Base-by-base conservation (phyloP, 169 alveolate species). In the Sarcocystis neurona region DNA sequence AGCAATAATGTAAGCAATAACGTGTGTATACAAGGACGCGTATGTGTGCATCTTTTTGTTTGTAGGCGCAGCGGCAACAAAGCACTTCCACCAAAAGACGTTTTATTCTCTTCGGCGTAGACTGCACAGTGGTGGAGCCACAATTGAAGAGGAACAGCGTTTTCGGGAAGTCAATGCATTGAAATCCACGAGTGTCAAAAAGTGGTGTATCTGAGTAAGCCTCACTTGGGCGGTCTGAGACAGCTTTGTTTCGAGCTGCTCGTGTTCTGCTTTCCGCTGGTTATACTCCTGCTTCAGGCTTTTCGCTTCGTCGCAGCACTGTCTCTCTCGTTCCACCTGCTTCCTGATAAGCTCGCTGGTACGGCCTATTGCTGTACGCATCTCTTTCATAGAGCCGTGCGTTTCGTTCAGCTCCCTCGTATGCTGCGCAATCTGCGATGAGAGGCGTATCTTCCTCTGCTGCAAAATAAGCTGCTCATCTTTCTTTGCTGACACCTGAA, bases 281-380 rank as follows among this genome's bases (percentile, higher is more conserved):
- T 39, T 56, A 32, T 39, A 72, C 34, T 72, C 82, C 34, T 72
- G 60, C 0, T 48, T 23, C 56, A 72, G 82, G 34, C 82, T 72
- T 50, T 93, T 92, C 46, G 95, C 95, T 87, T 96, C 97, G 78
- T 94, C 93, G 66, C 94, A 94, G 82, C 93, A 91, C 78, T 94
- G 91, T 60, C 88, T 89, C 84, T 95, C 93, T 63, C 90, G 88
- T 58, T 94, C 94, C 79, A 91, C 92, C 88, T 94, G 93, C 82
- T 94, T 92, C 39, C 93, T 94, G 41, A 93, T 91, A 37, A 93
- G 91, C 85, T 95, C 96, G 63, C 94, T 95, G 80, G 95, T 92
- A 84, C 95, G 93, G 86, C 93, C 95, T 97, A 95, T 95, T 50
- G 94, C 97, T 89, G 95, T 94, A 60, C 95, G 94, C 80, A 95